Conservation (phyloP, 2,329 filamentous ascomycete genomes). For the Dactylellina sp. region DNA sequence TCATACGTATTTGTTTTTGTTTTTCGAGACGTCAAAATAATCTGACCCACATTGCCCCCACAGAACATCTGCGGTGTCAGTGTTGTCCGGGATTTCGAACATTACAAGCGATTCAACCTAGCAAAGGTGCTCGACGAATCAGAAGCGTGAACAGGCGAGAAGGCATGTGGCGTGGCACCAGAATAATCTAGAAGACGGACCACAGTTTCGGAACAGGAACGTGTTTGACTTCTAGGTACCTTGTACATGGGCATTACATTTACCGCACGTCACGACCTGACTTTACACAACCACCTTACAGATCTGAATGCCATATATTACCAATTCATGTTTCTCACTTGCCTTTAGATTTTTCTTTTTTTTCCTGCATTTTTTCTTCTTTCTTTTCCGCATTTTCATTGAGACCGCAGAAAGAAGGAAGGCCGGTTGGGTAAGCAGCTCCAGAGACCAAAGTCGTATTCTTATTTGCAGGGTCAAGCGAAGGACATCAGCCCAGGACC, state of each 20-base stretch:
- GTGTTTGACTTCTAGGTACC: conserved; percentile 40
- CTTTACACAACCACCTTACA: conserved; percentile 29
- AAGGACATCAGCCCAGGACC: conserved; percentile 54
- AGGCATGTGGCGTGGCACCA: conserved; percentile 56
- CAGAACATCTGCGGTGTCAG: conserved; percentile 82
- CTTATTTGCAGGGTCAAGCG: conserved; percentile 57
- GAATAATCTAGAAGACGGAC: conserved; percentile 57
- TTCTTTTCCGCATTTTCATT: conserved; percentile 17
- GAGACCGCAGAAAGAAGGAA: conserved; percentile 33
- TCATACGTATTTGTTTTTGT: conserved; percentile 43
- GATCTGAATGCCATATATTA: conserved; percentile 42
- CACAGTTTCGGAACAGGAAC: conserved; percentile 56
- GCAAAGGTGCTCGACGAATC: conserved; percentile 65
- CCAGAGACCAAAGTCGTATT: conserved; percentile 44
- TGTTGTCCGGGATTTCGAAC: conserved; percentile 81
- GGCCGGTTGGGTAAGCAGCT: conserved; percentile 35
- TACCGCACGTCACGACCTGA: conserved; percentile 43
- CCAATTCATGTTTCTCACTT: conserved; percentile 42
- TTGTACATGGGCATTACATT: conserved; percentile 40
- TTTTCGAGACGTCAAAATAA: conserved; percentile 25
- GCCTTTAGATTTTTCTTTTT: conserved; percentile 23
- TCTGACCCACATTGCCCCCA: conserved; percentile 57
- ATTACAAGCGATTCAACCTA: conserved; percentile 80
- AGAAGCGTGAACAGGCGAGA: conserved; percentile 61
- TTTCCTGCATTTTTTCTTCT: conserved; percentile 1